Base-by-base conservation (phyloP, 1,284 basidiomycete species). In the Malassezia nana region DNA sequence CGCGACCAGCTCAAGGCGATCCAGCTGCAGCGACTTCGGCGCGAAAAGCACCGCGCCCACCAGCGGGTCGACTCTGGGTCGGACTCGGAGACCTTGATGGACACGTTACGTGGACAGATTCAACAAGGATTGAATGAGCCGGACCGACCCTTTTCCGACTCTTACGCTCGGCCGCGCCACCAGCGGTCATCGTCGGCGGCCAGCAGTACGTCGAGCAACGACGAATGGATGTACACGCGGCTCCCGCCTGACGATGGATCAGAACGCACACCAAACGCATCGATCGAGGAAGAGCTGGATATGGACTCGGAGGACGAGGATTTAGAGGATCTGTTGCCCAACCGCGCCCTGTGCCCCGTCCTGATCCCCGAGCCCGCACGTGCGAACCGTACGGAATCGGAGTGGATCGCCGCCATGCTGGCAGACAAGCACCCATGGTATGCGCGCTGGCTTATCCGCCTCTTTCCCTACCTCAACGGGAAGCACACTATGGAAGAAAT, bases 351-450 rank as follows among this genome's bases (percentile, higher is more conserved):
- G 7, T 80, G 28, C 10, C 39, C 54, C 4, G 40, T 81, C 1
- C 81, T 90, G 70, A 87, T 91, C 46, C 78, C 78, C 49, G 85
- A 89, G 74, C 89, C 88, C n/a, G 83, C 82, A 1, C 79, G 83
- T 30, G 87, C 88, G 22, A 87, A 83, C 12, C 79, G 82, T 7
- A 69, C 83, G 50, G 84, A 91, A 72, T 79, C 83, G 45, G 79
- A 79, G 52, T 91, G 88, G 87, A 77, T 91, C 44, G 79, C 81
- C 20, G 84, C 82, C 13, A 91, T 91, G 85, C 84, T 83, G 1
- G 81, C 84, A 16, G 85, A 83, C 5, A 87, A 86, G 72, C 83
- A 85, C 41, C 31, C 60, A 0, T 53, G 48, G 32, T 49, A 53
- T 29, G 44, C 55, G 15, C 39, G 46, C 2, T 53, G 50, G 50